phyloP scores from a whole-genome alignment of 495 filamentous ascomycete genomes.

The Saxophila tyrrhenica region DNA sequence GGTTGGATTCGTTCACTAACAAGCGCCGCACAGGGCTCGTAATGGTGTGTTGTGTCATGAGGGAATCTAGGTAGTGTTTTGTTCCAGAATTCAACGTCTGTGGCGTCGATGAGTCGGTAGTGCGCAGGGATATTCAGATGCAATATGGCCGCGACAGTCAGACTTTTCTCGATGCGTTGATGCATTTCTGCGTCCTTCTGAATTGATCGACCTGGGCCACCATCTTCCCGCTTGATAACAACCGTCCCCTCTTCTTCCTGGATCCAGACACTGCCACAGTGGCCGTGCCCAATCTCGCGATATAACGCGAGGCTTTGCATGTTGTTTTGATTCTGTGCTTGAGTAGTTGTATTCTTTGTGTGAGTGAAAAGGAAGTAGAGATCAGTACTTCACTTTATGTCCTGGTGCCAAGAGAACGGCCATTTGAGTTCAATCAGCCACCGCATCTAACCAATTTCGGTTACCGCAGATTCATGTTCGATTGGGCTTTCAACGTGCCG shows the following conservation, averaged over 20 bases:
- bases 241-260: not conserved
- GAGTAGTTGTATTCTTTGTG: no score
- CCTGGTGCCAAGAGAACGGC: no score
- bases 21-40: conserved; percentile 9
- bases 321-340: no score
- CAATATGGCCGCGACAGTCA: not conserved
- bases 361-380: no score
- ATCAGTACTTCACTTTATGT: no score
- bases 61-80: not conserved
- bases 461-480: no score
- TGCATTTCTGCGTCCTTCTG: conserved; percentile 18
- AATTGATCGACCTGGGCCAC: conserved; percentile 15
- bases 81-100: conserved; percentile 12
- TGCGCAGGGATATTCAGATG: not conserved
- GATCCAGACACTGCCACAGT: conserved; percentile 20
- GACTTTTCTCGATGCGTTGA: conserved; percentile 1
- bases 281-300: conserved; percentile 18
- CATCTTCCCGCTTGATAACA: conserved; percentile 18
- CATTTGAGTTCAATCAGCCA: no score
- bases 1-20: conserved; percentile 17
- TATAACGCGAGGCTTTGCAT: not conserved
- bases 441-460: no score
- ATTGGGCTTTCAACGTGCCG: no score
- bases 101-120: conserved; percentile 3
- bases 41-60: not conserved